phyloP scores from a whole-genome alignment of 345 rosid species.

The Bruguiera sexangula region DNA sequence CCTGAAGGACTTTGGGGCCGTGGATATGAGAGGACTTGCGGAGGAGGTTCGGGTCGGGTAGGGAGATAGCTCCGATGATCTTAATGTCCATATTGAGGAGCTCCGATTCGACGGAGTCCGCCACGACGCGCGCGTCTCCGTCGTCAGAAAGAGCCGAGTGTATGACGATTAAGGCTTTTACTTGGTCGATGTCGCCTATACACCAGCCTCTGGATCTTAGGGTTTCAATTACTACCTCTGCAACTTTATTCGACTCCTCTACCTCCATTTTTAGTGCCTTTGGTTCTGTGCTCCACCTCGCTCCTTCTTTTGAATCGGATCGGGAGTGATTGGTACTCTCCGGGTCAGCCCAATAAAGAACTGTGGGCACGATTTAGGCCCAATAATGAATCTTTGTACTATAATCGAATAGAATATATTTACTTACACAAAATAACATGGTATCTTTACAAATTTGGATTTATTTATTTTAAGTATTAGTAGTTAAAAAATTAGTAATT shows the following conservation, averaged over 20 bases:
- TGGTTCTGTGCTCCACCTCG: too few relatives aligned
- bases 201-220: conserved; percentile 74
- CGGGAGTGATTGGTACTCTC: too few relatives aligned
- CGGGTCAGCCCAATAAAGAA: too few relatives aligned
- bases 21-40: conserved; percentile 54
- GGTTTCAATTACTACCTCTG: conserved; percentile 43
- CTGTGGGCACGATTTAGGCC: too few relatives aligned
- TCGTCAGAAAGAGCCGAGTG: conserved; percentile 48
- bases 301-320: too few relatives aligned
- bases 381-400: too few relatives aligned
- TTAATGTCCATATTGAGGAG: conserved; percentile 71
- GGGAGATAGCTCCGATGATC: conserved; percentile 58
- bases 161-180: conserved; percentile 35
- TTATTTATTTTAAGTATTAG: too few relatives aligned
- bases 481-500: too few relatives aligned
- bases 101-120: conserved; percentile 62
- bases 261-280: conserved; percentile 20
- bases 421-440: too few relatives aligned
- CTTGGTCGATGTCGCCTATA: conserved; percentile 41
- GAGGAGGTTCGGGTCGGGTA: conserved; percentile 45
- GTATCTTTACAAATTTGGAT: too few relatives aligned
- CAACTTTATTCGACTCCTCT: conserved; percentile 13
- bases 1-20: conserved; percentile 89
- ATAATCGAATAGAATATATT: too few relatives aligned
- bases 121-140: conserved; percentile 34